Base-by-base conservation (phyloP, 202 grass and related monocot species). In the Dendrocalamus latiflorus region DNA sequence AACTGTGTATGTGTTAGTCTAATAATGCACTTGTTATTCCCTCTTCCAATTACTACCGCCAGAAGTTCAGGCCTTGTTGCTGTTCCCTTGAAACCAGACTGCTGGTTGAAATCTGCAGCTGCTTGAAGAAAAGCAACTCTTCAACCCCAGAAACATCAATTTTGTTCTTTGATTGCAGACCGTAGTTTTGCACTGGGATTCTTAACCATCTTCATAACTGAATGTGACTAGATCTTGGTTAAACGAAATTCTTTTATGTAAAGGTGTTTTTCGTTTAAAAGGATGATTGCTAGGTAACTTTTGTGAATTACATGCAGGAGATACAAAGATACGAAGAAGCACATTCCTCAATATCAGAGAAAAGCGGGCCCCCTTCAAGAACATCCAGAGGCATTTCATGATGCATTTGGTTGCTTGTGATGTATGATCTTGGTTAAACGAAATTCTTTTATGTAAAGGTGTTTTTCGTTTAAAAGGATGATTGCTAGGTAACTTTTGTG, bases 241-340 rank as follows among this genome's bases (percentile, higher is more conserved):
- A 21, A 76, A 70, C 16, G 6, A 49, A 17, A 24, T 78, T 30
- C 61, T 70, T 68, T 24, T 42, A 21, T 67, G 48, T 58, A 69
- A 75, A 75, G 13, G 37, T 68, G 28, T 17, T 68, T 82, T 64
- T 83, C 2, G 12, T 37, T 34, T 14, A 11, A 69, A 44, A 57
- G 18, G n/a, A 79, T 85, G 34, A 74, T 63, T 76, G 30, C 0
- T 75, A 75, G 13, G 28, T 86, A 84, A 84, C 75, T 66, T 82
- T 65, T 25, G 22, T 86, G 62, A 70, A 30, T 82, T 49, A 55
- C 80, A 68, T 84, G 83, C 85, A 95, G 95, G 95, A 98, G 74
- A 90, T 93, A 69, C 77, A 87, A 82, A 91, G 80, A 90, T 90
- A 67, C 17, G 89, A 99, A 89, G 97, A 91, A 92, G 79, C 84